Conservation (phyloP, 345 rosid species). For the Lumnitzera racemosa region DNA sequence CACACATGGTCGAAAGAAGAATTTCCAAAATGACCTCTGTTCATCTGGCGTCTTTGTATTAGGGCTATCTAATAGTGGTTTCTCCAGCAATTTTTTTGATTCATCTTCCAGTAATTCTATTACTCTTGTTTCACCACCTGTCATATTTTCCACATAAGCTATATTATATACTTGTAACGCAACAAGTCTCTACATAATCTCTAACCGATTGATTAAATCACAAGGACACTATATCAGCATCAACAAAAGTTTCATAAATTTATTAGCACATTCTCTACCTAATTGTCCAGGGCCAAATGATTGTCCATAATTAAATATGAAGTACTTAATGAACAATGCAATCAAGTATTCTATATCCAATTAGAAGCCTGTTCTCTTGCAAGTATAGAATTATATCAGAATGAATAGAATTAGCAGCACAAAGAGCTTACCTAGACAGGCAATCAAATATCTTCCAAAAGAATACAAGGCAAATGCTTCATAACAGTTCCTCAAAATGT, state of each 20-base stretch:
- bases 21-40: conserved; percentile 34
- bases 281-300: too few relatives aligned
- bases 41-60: conserved; percentile 13
- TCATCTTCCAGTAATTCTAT: conserved; percentile 55
- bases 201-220: too few relatives aligned
- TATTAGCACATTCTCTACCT: too few relatives aligned
- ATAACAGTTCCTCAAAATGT: conserved; percentile 74
- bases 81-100: conserved; percentile 23
- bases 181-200: too few relatives aligned
- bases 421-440: conserved; percentile 64
- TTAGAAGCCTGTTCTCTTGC: too few relatives aligned
- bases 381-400: too few relatives aligned
- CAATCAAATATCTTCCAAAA: conserved; percentile 81
- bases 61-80: conserved; percentile 38
- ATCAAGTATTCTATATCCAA: too few relatives aligned
- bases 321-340: too few relatives aligned
- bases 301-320: too few relatives aligned
- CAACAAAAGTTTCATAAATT: too few relatives aligned
- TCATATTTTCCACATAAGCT: conserved; percentile 2
- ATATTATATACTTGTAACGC: too few relatives aligned
- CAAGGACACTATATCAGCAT: too few relatives aligned
- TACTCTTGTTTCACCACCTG: conserved; percentile 74
- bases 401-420: background rate
- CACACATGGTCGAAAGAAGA: conserved; percentile 52
- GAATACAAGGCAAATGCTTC: conserved; percentile 90